A percentile compares a stretch with the other conserved stretches of the same genome.
phyloP scores from a whole-genome alignment of 208 protist species.

The Acanthamoeba healyi region DNA sequence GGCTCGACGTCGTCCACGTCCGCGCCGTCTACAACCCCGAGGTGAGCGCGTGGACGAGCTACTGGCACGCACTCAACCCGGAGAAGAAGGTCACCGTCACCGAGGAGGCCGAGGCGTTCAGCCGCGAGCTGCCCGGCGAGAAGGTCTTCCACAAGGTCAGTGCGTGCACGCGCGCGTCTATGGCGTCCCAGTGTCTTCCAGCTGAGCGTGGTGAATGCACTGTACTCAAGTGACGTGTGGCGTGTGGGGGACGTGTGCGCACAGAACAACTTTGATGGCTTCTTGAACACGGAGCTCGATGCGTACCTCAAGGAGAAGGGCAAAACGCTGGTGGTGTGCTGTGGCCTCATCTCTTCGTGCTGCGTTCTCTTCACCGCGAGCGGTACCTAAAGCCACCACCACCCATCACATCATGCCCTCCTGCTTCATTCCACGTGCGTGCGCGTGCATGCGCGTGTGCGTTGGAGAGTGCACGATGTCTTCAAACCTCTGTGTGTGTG shows the following conservation, averaged over 20 bases:
- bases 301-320: conserved; percentile 8
- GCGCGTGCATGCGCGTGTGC: background rate
- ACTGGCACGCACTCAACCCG: conserved; percentile 46
- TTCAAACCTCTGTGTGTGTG: no score
- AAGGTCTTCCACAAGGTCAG: conserved; percentile 21
- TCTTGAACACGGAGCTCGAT: conserved; percentile 4
- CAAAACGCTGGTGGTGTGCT: conserved; percentile 18
- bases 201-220: no score
- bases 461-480: no score
- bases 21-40: conserved; percentile 25
- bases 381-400: background rate
- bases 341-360: conserved; percentile 38
- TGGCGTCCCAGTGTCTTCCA: no score
- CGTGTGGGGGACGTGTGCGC: no score
- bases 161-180: no score
- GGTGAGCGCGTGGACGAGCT: conserved; percentile 34
- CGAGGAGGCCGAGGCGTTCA: background rate
- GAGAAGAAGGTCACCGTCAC: conserved; percentile 35
- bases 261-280: conserved; percentile 67
- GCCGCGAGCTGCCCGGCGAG: background rate
- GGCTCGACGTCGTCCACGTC: conserved; percentile 19
- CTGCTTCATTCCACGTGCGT: no score
- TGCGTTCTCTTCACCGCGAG: conserved; percentile 31
- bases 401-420: background rate
- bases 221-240: no score